A percentile compares a stretch with the other conserved stretches of the same genome.
Evolutionary conservation across 1,139 yeast genomes (phyloP).

Genomic region (Debaryomyces udenii): DNA sequence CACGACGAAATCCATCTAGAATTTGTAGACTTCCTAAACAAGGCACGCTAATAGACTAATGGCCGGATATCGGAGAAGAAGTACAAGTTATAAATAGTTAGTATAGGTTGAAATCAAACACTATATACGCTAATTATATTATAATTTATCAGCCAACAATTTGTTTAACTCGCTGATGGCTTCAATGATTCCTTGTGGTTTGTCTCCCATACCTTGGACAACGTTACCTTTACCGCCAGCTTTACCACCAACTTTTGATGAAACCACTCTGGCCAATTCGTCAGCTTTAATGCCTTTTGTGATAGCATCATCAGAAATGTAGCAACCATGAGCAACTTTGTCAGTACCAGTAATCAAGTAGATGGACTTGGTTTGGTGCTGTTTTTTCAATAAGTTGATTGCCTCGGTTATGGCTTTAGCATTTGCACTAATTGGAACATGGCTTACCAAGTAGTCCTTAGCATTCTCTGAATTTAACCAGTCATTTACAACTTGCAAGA

Average conservation of each 20-base stretch:
- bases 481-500: conserved; percentile 74
- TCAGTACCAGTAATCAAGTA: conserved; percentile 83
- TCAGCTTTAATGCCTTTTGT: conserved; percentile 75
- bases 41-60: too few relatives aligned
- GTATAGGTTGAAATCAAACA: not conserved
- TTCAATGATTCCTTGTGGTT: conserved; percentile 63
- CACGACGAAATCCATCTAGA: not conserved
- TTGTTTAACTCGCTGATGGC: conserved; percentile 74
- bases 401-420: conserved; percentile 96
- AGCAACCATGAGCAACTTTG: conserved; percentile 95
- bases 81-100: too few relatives aligned
- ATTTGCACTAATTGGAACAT: conserved; percentile 73
- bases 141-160: conserved; percentile 61
- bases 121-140: conserved; percentile 11
- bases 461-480: conserved; percentile 59
- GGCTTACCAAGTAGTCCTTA: conserved; percentile 62
- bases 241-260: conserved; percentile 85
- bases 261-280: conserved; percentile 72
- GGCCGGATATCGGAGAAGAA: too few relatives aligned
- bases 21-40: not conserved
- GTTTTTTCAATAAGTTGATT: conserved; percentile 78
- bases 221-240: conserved; percentile 98
- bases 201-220: conserved; percentile 96
- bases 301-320: conserved; percentile 71
- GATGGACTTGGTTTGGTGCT: conserved; percentile 72